Conservation (phyloP, 2,329 filamentous ascomycete genomes). For the Fusarium albosuccineum region DNA sequence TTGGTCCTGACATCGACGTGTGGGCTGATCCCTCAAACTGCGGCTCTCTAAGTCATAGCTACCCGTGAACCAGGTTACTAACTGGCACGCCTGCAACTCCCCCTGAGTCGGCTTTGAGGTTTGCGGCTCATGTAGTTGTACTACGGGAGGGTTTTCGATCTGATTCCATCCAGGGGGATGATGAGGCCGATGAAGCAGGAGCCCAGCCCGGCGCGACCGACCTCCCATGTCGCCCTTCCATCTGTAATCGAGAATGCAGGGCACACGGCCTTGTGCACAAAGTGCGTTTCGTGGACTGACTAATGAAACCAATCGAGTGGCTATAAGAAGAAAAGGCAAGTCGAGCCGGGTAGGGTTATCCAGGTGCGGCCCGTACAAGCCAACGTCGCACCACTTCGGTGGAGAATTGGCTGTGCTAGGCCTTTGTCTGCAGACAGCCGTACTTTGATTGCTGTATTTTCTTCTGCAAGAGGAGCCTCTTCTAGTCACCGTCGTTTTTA, state of each 20-base stretch:
- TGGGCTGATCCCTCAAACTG: background rate
- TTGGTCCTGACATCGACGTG: background rate
- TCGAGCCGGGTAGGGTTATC: conserved; percentile 19
- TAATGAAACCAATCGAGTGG: background rate
- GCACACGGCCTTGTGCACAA: background rate
- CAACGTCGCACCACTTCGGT: conserved; percentile 7
- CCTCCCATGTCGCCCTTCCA: background rate
- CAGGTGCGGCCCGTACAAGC: background rate
- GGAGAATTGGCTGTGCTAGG: background rate
- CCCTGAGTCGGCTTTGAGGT: background rate
- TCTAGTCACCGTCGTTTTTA: background rate
- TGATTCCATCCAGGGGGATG: background rate
- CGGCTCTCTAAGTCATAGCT: background rate
- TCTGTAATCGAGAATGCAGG: background rate
- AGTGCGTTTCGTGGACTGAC: background rate
- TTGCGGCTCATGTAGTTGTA: background rate
- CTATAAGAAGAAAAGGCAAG: conserved; percentile 9
- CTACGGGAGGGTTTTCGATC: background rate
- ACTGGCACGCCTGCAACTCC: no score
- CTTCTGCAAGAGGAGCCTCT: background rate
- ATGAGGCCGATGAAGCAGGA: conserved; percentile 18
- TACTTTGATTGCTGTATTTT: background rate
- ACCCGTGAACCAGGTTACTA: background rate
- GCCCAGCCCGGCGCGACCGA: background rate
- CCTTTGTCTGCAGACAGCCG: conserved; percentile 18